Evolutionary conservation across 306 rosid genomes (phyloP).

Genomic region (Fragaria ananassa): DNA sequence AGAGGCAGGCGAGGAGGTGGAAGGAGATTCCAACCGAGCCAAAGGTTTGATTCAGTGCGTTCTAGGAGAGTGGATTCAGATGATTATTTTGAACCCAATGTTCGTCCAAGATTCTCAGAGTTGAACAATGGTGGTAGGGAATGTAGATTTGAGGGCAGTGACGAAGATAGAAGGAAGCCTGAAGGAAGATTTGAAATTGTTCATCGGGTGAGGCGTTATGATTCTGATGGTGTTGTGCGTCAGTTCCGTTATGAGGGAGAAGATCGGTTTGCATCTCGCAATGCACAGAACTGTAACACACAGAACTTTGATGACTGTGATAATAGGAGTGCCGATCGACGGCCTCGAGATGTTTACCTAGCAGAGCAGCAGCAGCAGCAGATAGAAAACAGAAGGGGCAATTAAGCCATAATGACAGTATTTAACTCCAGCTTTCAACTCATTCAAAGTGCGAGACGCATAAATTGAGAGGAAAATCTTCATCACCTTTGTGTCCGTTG

Average conservation of each 20-base stretch:
- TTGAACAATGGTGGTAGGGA: constrained; percentile 20
- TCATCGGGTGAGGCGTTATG: constrained; percentile 25
- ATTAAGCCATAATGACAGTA: constrained; percentile 8
- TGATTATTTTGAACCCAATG: constrained; percentile 26
- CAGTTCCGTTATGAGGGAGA: constrained; percentile 26
- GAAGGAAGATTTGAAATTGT: constrained; percentile 21
- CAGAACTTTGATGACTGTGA: constrained; percentile 21
- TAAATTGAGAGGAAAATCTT: constrained; percentile 3
- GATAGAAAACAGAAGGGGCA: constrained; percentile 18
- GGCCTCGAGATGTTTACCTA: constrained; percentile 22
- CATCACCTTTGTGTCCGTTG: constrained; percentile 5
- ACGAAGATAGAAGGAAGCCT: constrained; percentile 30
- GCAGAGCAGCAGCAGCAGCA: constrained; percentile 8
- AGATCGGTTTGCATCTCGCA: constrained; percentile 26
- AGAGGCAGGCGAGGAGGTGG: constrained; percentile 33
- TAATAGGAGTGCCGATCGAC: constrained; percentile 15
- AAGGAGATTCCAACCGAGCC: constrained; percentile 27
- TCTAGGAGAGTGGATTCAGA: constrained; percentile 27
- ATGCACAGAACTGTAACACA: constrained; percentile 20
- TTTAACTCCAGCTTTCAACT: constrained; percentile 4
- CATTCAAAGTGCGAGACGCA: constrained; percentile 3
- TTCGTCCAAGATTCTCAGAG: constrained; percentile 23
- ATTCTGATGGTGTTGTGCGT: constrained; percentile 27
- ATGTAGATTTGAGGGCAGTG: constrained; percentile 27
- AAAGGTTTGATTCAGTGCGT: constrained; percentile 27